Evolutionary conservation across 1,284 basidiomycete genomes (phyloP).

Genomic region (Fomitopsis pinicola): DNA sequence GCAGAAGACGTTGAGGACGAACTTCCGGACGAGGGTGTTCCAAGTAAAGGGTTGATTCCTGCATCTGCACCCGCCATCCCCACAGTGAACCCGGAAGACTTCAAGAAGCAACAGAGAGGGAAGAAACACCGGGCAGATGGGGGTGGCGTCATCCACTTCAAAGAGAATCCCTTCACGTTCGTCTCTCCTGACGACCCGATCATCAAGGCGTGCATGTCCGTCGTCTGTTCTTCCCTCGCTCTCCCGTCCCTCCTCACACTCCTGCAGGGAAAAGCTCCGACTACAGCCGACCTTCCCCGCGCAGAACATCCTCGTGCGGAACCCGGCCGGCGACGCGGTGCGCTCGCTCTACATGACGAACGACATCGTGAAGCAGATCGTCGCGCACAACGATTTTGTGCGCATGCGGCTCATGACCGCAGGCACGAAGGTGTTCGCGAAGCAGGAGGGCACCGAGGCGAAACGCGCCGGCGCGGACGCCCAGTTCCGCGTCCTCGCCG

Average conservation of each 20-base stretch:
- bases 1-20: conserved; percentile 16
- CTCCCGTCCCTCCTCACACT: background rate
- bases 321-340: conserved; percentile 73
- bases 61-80: background rate
- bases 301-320: conserved; percentile 82
- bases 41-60: background rate
- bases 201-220: conserved; percentile 67
- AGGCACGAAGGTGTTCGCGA: conserved; percentile 83
- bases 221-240: conserved; percentile 6
- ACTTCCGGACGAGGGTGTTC: conserved; percentile 7
- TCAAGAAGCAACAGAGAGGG: conserved; percentile 14
- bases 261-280: conserved; percentile 64
- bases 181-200: conserved; percentile 68
- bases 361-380: conserved; percentile 75
- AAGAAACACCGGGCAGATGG: conserved; percentile 26
- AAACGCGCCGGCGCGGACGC: conserved; percentile 42
- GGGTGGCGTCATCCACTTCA: conserved; percentile 56
- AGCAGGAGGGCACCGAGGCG: conserved; percentile 50
- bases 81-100: conserved; percentile 8
- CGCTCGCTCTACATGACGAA: conserved; percentile 92
- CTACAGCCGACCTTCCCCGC: conserved; percentile 75
- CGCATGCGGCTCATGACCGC: conserved; percentile 86
- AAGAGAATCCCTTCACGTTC: conserved; percentile 90
- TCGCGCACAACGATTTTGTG: conserved; percentile 81
- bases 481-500: conserved; percentile 78